These are phyloP conservation scores for Suhomyces kunorum DNA, from an alignment of 1,139 yeast genomes.

Conservation along the genomic window DNA sequence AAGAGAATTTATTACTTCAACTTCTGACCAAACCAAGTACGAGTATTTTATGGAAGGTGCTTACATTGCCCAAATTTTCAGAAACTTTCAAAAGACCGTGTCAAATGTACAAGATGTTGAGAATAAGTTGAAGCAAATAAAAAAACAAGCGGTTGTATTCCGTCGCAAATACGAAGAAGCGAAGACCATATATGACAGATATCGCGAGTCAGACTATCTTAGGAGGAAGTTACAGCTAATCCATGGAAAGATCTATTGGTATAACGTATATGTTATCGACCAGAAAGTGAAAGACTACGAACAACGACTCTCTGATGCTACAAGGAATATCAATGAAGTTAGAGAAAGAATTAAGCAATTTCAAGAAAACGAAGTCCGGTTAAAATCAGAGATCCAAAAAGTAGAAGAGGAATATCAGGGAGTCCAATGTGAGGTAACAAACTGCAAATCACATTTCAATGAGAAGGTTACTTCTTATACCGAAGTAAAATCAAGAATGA, in stretches of 20 bases:
- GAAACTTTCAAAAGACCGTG: constrained; percentile 48
- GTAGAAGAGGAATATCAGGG: constrained; percentile 18
- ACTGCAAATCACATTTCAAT: constrained; percentile 9
- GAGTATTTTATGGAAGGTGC: constrained; percentile 80
- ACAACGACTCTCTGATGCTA: constrained; percentile 13
- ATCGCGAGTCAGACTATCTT: constrained; percentile 44
- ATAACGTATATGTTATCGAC: constrained; percentile 47
- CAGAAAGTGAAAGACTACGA: constrained; percentile 26
- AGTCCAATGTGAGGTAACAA: constrained; percentile 13
- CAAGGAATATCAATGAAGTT: constrained; percentile 24
- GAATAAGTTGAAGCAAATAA: constrained; percentile 37
- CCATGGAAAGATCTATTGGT: constrained; percentile 70
- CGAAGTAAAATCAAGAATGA: constrained; percentile 6
- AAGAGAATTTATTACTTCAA: constrained; percentile 77
- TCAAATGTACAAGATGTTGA: constrained; percentile 43
- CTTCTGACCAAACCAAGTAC: constrained; percentile 71
- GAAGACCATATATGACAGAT: constrained; percentile 37
- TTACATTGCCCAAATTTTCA: constrained; percentile 60
- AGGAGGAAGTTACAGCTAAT: constrained; percentile 45
- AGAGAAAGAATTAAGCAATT: constrained; percentile 23
- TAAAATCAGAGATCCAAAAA: constrained; percentile 3
- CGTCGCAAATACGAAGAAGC: constrained; percentile 36
- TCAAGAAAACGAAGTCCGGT: constrained; percentile 13
- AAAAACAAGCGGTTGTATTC: constrained; percentile 28
- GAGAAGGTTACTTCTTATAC: constrained; percentile 5